These are phyloP conservation scores for Auriscalpium vulgare DNA, from an alignment of 768 basidiomycete species.

Conservation along the genomic window DNA sequence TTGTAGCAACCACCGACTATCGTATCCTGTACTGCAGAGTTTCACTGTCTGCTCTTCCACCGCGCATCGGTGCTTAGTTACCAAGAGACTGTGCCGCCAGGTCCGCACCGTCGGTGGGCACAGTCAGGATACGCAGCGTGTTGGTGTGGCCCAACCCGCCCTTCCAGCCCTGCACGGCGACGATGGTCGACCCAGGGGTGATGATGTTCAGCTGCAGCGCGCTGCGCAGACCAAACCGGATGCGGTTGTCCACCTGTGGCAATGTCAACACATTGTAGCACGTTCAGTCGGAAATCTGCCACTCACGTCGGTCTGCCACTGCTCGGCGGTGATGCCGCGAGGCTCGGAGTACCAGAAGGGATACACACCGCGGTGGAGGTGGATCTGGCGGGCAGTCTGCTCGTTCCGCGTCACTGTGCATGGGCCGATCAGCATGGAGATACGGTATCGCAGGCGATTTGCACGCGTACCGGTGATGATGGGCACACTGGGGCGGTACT, in stretches of 20 bases:
- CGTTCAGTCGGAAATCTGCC: too few relatives aligned
- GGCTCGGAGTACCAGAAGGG: constrained; percentile 96
- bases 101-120: constrained; percentile 76
- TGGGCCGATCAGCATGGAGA: background rate
- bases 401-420: constrained; percentile 84
- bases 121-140: constrained; percentile 76
- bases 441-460: background rate
- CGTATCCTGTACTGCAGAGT: background rate
- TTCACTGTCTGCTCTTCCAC: constrained; percentile 4
- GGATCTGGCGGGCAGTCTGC: constrained; percentile 93
- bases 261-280: constrained; percentile 1
- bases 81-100: constrained; percentile 62
- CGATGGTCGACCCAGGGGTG: constrained; percentile 78
- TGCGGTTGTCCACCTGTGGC: constrained; percentile 76
- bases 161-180: constrained; percentile 99
- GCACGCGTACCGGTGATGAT: constrained; percentile 79
- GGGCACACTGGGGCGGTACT: constrained; percentile 89
- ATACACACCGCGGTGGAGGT: constrained; percentile 94
- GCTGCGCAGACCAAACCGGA: constrained; percentile 79
- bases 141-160: constrained; percentile 95
- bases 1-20: background rate
- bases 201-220: constrained; percentile 82
- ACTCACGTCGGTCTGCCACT: constrained; percentile 97
- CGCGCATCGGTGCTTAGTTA: constrained; percentile 3
- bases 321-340: constrained; percentile 76